Base-by-base conservation (phyloP, 805 yeast species). In the Kuraishia hungarica region DNA sequence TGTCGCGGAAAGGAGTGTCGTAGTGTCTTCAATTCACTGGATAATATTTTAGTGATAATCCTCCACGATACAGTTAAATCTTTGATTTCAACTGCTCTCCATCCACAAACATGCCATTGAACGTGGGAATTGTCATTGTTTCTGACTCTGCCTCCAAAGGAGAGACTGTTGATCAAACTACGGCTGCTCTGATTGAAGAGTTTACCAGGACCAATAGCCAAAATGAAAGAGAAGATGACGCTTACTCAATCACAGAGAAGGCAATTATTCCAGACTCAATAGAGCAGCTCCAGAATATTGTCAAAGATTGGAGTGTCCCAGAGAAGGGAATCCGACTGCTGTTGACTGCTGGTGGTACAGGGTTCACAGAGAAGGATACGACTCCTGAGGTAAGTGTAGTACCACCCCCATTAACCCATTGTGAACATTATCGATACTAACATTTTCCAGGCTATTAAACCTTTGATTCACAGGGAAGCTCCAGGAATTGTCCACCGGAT, bases 331-430 rank as follows among this genome's bases (percentile, higher is more conserved):
- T 66, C n/a, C 52, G 61, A 20, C 57, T 78, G 20, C 64, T 80
- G 8, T 48, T 80, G n/a, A 76, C 82, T 0, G 65, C 76, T 28
- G 84, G 84, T 2, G 83, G 84, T 0, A 80, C 84, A 0, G 84
- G 84, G 5, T 77, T 80, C 61, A 63, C 76, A 1, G 60, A 59
- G 2, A 61, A 68, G 6, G 84, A 80, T 62, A 61, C 67, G 7
- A 79, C 84, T 1, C 83, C 83, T 0, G 84, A 80, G 53, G 50
- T 43, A 19, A 23, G 48, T 53, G 17, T 13, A 17, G 17, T 35
- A n/a, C n/a, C n/a, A n/a, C n/a, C n/a, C n/a, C n/a, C n/a, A n/a
- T 13, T 7, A 35, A 35, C 17, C 26, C 20, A 5, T 22, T 5
- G 23, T 23, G 4, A 20, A 13, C 19, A 35, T 35, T 15, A 35